phyloP scores from a whole-genome alignment of 768 basidiomycete species.

The Lactarius psammicola region DNA sequence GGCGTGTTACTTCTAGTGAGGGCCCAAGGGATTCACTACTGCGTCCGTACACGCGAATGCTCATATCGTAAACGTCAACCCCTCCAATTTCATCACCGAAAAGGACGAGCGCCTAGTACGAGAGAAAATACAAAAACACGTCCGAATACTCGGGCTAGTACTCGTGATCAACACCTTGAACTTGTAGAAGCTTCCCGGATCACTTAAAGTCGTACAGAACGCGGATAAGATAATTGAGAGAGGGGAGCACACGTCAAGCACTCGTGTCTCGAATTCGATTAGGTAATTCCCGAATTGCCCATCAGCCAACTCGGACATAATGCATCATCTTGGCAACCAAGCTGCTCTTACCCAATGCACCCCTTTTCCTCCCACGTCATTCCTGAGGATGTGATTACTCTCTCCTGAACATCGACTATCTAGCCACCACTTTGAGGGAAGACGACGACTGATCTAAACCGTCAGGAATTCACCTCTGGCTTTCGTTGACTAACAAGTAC shows the following conservation, averaged over 20 bases:
- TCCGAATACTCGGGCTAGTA: no score
- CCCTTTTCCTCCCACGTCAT: neutral
- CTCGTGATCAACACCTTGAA: neutral
- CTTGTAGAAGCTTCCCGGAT: neutral
- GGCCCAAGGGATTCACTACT: no score
- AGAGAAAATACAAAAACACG: no score
- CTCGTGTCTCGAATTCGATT: neutral
- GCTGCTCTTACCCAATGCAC: neutral
- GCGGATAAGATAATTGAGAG: neutral
- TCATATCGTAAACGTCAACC: no score
- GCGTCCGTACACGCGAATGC: no score
- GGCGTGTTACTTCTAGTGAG: no score
- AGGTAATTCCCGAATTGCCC: neutral
- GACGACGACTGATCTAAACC: neutral
- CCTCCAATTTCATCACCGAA: no score
- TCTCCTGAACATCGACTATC: no score
- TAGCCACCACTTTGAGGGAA: no score
- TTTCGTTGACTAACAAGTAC: neutral
- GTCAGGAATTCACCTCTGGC: neutral
- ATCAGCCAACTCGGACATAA: no score
- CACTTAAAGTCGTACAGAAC: neutral
- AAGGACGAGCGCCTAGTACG: no score
- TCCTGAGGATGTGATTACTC: neutral
- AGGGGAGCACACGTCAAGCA: neutral
- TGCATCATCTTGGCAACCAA: no score